Conservation (phyloP, 805 yeast genomes). For the Yamadazyma nakazawae region DNA sequence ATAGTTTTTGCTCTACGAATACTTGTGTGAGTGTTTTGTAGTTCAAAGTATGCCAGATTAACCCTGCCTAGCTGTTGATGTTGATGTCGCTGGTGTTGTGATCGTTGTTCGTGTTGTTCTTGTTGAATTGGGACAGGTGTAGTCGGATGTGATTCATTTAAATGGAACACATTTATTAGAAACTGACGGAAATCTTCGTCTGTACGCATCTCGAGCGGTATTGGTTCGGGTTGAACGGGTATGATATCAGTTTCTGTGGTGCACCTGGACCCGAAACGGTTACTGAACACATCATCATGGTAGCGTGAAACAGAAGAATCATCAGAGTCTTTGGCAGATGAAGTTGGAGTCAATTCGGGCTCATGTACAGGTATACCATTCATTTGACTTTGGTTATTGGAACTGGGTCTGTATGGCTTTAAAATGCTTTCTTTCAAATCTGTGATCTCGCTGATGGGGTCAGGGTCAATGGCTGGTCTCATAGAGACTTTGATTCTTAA, state of each 20-base stretch:
- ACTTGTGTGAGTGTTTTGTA: neutral
- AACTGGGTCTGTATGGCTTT: neutral
- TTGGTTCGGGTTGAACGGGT: neutral
- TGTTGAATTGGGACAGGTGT: neutral
- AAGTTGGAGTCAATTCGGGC: neutral
- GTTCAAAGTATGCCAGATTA: too few species aligned
- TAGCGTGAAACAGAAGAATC: neutral
- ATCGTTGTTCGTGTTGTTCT: neutral
- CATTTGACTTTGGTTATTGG: neutral
- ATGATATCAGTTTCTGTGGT: neutral
- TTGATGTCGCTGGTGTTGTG: too few species aligned
- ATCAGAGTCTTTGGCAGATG: neutral
- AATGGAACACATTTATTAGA: neutral
- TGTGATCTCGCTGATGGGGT: neutral
- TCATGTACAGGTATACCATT: neutral
- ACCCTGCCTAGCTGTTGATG: too few species aligned
- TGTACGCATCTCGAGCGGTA: neutral
- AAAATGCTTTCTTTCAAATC: neutral
- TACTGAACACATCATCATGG: neutral
- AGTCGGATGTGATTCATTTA: neutral
- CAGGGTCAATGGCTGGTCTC: neutral
- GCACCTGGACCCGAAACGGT: neutral
- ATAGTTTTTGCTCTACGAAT: neutral
- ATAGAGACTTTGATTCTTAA: neutral
- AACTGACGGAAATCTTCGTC: neutral